These are phyloP conservation scores for Plantago elongata DNA, from an alignment of 257 asterid species.

Conservation along the genomic window DNA sequence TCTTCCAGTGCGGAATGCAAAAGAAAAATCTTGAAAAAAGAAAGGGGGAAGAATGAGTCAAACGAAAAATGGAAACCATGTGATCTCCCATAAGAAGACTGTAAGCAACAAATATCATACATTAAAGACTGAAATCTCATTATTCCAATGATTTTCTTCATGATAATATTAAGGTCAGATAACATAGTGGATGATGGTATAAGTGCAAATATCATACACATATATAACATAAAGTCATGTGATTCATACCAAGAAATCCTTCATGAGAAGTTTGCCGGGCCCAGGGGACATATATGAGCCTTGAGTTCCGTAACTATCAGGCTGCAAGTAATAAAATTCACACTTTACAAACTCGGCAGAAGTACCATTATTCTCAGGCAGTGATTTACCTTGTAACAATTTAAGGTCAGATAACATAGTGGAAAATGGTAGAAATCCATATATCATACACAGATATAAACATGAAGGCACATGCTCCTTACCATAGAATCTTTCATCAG, in stretches of 20 bases:
- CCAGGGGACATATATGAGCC: constrained; percentile 25
- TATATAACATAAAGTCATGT: constrained; percentile 7
- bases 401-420: constrained; percentile 14
- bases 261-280: constrained; percentile 28
- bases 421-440: constrained; percentile 11
- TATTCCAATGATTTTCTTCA: constrained; percentile 14
- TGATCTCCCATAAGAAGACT: background rate
- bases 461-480: constrained; percentile 16
- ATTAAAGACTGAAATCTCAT: constrained; percentile 16
- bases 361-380: constrained; percentile 8
- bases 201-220: constrained; percentile 4
- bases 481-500: constrained; percentile 50
- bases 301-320: constrained; percentile 20
- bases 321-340: constrained; percentile 11
- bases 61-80: constrained; percentile 1
- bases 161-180: constrained; percentile 18
- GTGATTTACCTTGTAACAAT: constrained; percentile 5
- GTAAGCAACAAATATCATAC: constrained; percentile 15
- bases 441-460: constrained; percentile 2
- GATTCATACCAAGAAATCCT: constrained; percentile 42
- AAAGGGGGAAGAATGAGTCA: background rate
- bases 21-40: constrained; percentile 2
- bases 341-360: constrained; percentile 20
- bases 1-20: constrained; percentile 4
- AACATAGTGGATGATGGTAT: constrained; percentile 9